Base-by-base conservation (phyloP, 2,329 filamentous ascomycete genomes). In the Penicillium sclerotiorum region DNA sequence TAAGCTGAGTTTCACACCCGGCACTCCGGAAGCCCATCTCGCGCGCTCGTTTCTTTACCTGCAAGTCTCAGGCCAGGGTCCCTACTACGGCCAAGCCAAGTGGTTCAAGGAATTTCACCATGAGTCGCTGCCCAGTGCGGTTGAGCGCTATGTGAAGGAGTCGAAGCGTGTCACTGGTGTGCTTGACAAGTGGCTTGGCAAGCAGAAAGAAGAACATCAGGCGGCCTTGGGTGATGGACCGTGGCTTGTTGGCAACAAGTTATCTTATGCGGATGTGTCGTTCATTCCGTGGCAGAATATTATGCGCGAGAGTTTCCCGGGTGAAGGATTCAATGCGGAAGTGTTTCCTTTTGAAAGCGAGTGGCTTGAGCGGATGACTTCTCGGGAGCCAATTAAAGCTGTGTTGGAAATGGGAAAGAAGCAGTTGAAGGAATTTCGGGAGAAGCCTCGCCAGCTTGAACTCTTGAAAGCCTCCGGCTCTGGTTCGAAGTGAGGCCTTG, bases 1-100 rank as follows among this genome's bases (percentile, higher is more conserved):
- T 3, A 12, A 11, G 5, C 37, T 76, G 13, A 67, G 62, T 33
- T 75, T 70, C 53, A 51, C 27, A 5, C 39, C 53, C 0, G 58
- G 59, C 1, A 59, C 58, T 2, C 54, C 62, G 5, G 68, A 75
- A 20, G 70, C 66, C 46, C 57, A 65, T 13, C 40, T 11, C 5
- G 63, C 66, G 3, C 68, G 67, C 40, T 11, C 6, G 11, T 27
- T 6, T 6, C 25, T 27, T 11, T 11, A 27, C 11, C 11, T 27
- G 7, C 25, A 27, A 27, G 25, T 11, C 6, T 27, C 25, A 7
- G 25, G 25, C 11, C 25, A 27, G 11, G 25, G 25, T 11, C 25
- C 25, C 6, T 27, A 27, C 25, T 27, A 7, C 11, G 25, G 25
- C 25, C 25, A 27, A 27, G 25, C 25, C 25, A 11, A 7, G 7